phyloP scores from a whole-genome alignment of 495 filamentous ascomycete genomes.

The Aspergillus hancockii region DNA sequence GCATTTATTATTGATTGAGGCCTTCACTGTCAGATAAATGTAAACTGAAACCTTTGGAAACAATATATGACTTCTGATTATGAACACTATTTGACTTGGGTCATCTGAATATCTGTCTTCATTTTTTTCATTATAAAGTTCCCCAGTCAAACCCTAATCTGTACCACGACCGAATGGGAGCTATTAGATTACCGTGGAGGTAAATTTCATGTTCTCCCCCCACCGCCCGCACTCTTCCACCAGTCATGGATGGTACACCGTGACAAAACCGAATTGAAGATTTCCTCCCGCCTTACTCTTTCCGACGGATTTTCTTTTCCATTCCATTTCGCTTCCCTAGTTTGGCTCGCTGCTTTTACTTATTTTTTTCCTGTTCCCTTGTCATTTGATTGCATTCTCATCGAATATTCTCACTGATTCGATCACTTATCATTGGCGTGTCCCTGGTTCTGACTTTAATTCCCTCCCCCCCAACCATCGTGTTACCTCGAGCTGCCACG shows the following conservation, averaged over 20 bases:
- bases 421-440: slow-evolving; percentile 2
- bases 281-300: background rate
- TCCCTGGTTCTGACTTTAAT: background rate
- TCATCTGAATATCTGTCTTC: too few relatives aligned
- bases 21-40: too few relatives aligned
- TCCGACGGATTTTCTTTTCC: slow-evolving; percentile 5
- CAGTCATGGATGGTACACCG: background rate
- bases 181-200: slow-evolving; percentile 1
- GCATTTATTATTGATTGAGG: too few relatives aligned
- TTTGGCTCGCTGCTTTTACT: slow-evolving; percentile 2
- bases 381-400: background rate
- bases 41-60: too few relatives aligned
- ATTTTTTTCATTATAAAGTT: background rate
- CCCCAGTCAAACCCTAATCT: slow-evolving; percentile 1
- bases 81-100: too few relatives aligned
- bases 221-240: background rate
- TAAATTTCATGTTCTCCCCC: background rate
- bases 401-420: background rate
- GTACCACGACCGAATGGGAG: background rate
- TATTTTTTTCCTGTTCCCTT: slow-evolving; percentile 1
- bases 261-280: background rate
- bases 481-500: slow-evolving; percentile 50
- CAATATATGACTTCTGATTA: too few relatives aligned
- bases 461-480: slow-evolving; percentile 15
- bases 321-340: slow-evolving; percentile 4